Evolutionary conservation across 768 basidiomycete genomes (phyloP), one percentile per base, ranked within the genome.

Genomic region (Lactarius quietus): DNA sequence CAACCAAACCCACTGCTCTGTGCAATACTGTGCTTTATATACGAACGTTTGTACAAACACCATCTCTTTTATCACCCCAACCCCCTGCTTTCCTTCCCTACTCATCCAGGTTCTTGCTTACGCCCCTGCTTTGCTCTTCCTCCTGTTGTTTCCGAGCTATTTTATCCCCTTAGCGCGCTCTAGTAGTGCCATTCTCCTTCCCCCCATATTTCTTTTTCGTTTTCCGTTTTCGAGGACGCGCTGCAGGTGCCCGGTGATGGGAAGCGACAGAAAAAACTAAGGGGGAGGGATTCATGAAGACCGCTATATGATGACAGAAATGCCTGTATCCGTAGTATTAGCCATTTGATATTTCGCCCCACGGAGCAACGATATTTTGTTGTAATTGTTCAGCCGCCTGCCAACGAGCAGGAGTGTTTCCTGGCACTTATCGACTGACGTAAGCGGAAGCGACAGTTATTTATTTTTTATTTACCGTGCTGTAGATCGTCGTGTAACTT

Each of bases 1-100:
- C 56, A 58, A 39, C 33, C 59, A 56, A 54, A 35, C 33, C 29
- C 65, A 52, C 61, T 35, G 55, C 38, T 43, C 56, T 62, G 65
- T 57, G 60, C 60, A 60, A 61, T 52, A 57, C 36, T 51, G 43
- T 61, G 64, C 43, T 61, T 62, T 61, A 57, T 18, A 48, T 58
- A 36, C 51, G 18, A 53, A 28, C 12, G 56, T 43, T 53, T 66
- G 65, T 66, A 66, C 65, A 43, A 55, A 56, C 53, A 53, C 5
- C 60, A 28, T 9, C 60, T n/a, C n/a, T n/a, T n/a, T n/a, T n/a
- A n/a, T n/a, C n/a, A n/a, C n/a, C n/a, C n/a, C 35, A 18, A 28
- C 29, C 1, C 7, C 33, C 12, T 3, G 29, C 18, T 36, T 18
- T 15, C 59, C 17, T 29, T 10, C 63, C 29, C 33, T n/a, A n/a